A percentile compares a stretch with the other conserved stretches of the same genome.
Evolutionary conservation across 768 basidiomycete species (phyloP).

Genomic region (Boletus rex-veris): DNA sequence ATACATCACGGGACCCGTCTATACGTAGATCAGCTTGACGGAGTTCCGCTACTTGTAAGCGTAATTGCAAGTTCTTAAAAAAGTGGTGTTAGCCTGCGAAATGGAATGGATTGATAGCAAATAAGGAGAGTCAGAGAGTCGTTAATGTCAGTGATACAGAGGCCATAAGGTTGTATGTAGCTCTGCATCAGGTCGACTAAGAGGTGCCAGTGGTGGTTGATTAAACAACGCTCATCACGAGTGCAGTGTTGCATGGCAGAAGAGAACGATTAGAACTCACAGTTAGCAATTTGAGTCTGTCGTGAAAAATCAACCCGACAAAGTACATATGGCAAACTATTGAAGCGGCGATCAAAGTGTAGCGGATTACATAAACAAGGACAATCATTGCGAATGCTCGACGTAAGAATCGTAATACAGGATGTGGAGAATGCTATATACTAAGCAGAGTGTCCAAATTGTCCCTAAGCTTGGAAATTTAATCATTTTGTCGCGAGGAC

Average conservation of each 20-base stretch:
- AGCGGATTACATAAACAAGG: too few species aligned
- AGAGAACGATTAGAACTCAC: slow-evolving; percentile 17
- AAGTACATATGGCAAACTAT: not conserved
- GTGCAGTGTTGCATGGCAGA: not conserved
- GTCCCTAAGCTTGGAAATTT: not conserved
- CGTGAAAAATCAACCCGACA: too few species aligned
- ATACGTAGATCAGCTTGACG: too few species aligned
- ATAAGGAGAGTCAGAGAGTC: slow-evolving; percentile 42
- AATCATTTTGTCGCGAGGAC: slow-evolving; percentile 46
- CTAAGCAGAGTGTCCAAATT: not conserved
- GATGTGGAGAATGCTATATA: too few species aligned
- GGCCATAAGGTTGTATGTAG: slow-evolving; percentile 27
- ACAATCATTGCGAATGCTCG: too few species aligned
- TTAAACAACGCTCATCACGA: slow-evolving; percentile 79
- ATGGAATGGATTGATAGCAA: not conserved
- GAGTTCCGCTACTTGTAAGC: too few species aligned
- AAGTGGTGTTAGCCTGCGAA: too few species aligned
- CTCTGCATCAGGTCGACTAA: slow-evolving; percentile 71
- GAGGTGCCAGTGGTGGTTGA: slow-evolving; percentile 82
- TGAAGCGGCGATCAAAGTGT: not conserved
- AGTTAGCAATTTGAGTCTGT: too few species aligned
- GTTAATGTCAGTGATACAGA: slow-evolving; percentile 78
- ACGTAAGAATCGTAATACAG: too few species aligned
- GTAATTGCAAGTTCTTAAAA: too few species aligned
- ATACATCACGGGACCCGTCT: not conserved